Evolutionary conservation across 192 early-diverging fungal species (phyloP).

Genomic region (Funneliformis mosseae): DNA sequence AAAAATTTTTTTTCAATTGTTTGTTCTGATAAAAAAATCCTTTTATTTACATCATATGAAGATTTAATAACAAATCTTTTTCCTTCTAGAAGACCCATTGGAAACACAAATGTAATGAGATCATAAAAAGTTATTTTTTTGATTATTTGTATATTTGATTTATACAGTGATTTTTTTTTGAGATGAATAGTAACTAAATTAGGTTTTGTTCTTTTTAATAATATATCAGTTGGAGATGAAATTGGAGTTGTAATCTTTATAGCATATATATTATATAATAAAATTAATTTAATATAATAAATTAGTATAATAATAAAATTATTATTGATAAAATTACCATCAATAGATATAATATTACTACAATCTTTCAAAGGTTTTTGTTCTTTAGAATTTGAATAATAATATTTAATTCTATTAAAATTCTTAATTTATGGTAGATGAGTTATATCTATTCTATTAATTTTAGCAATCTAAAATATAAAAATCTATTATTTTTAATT

Average conservation of each 20-base stretch:
- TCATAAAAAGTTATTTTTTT: conserved; percentile 19
- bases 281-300: not conserved
- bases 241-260: not conserved
- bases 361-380: not conserved
- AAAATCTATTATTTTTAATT: not conserved
- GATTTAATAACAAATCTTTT: conserved; percentile 19
- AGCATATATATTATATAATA: not conserved
- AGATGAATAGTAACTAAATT: conserved; percentile 1
- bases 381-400: not conserved
- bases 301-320: not conserved
- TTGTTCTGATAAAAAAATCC: conserved; percentile 7
- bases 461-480: not conserved
- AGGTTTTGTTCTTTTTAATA: conserved; percentile 32
- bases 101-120: not conserved
- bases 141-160: conserved; percentile 5
- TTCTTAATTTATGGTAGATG: not conserved
- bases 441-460: not conserved
- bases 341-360: not conserved
- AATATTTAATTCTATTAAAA: not conserved
- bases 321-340: not conserved
- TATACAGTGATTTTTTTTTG: conserved; percentile 18
- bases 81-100: not conserved
- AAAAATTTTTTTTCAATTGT: not conserved
- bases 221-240: not conserved
- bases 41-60: not conserved